Conservation (phyloP, 371 early-diverging fungal species). For the Pancytospora epiphaga region DNA sequence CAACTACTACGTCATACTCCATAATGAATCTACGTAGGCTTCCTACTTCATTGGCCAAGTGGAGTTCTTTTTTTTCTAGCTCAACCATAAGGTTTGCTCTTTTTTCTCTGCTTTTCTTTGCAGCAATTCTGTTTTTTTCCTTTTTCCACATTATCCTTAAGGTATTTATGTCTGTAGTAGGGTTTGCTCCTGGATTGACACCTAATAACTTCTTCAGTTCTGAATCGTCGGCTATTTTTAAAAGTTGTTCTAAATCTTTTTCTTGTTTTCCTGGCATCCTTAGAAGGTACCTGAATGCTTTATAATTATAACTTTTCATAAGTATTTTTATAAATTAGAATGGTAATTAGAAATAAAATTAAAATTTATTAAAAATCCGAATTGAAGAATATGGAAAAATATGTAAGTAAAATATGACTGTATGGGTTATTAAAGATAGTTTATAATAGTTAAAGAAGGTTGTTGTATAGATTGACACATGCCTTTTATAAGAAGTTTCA, state of each 20-base stretch:
- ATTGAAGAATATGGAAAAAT: too few relatives aligned
- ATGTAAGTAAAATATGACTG: too few relatives aligned
- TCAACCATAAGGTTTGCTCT: constrained; percentile 47
- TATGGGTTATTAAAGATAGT: too few relatives aligned
- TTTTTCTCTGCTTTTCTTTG: constrained; percentile 59
- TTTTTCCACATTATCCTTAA: constrained; percentile 47
- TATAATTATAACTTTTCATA: too few relatives aligned
- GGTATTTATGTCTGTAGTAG: constrained; percentile 24
- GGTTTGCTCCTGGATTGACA: not conserved
- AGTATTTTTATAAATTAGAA: too few relatives aligned
- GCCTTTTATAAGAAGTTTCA: too few relatives aligned
- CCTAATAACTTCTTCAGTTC: not conserved
- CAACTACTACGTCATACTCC: not conserved
- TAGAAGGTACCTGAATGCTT: too few relatives aligned
- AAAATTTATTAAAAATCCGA: too few relatives aligned
- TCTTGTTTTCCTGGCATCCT: too few relatives aligned
- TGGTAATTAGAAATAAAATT: too few relatives aligned
- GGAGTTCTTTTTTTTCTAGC: constrained; percentile 36
- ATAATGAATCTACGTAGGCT: not conserved
- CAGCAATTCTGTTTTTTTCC: constrained; percentile 59
- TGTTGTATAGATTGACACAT: too few relatives aligned
- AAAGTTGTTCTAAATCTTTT: not conserved
- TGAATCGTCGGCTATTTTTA: not conserved
- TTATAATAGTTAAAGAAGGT: too few relatives aligned
- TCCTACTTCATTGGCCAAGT: constrained; percentile 2